A percentile compares a stretch with the other conserved stretches of the same genome.
Evolutionary conservation across 2,329 filamentous ascomycete genomes (phyloP).

Genomic region (Decorospora gaudefroyi): DNA sequence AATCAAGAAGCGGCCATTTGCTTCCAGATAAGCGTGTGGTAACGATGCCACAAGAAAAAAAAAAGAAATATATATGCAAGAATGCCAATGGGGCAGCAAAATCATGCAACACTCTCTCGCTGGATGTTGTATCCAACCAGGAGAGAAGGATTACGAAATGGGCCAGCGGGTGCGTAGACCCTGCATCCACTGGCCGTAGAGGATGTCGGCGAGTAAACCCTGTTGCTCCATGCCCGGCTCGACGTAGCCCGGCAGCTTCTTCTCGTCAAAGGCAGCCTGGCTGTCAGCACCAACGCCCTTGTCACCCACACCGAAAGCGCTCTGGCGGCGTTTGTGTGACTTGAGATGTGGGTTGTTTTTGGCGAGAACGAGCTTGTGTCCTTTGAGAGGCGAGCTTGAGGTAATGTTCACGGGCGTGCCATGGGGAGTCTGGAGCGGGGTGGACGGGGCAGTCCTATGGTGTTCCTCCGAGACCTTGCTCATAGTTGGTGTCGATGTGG

Average conservation of each 20-base stretch:
- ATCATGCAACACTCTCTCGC: not conserved
- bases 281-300: constrained; percentile 51
- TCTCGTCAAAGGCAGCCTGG: constrained; percentile 46
- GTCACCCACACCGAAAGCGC: constrained; percentile 49
- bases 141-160: constrained; percentile 17
- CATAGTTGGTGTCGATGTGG: constrained; percentile 20
- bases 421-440: constrained; percentile 26
- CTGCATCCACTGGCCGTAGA: constrained; percentile 89
- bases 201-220: constrained; percentile 83
- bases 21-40: too few species aligned
- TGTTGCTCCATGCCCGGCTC: constrained; percentile 87
- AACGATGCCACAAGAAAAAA: too few species aligned
- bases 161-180: constrained; percentile 65
- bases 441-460: constrained; percentile 23
- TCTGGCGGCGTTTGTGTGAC: constrained; percentile 65
- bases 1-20: not conserved
- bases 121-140: not conserved
- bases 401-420: constrained; percentile 39
- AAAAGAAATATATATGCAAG: not conserved
- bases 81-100: not conserved
- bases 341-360: constrained; percentile 85
- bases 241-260: constrained; percentile 61
- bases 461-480: constrained; percentile 31
- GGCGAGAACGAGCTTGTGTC: constrained; percentile 72
- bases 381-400: constrained; percentile 53